These are phyloP conservation scores for Xerocomellus intermedius DNA, from an alignment of 768 basidiomycete species.

Conservation along the genomic window DNA sequence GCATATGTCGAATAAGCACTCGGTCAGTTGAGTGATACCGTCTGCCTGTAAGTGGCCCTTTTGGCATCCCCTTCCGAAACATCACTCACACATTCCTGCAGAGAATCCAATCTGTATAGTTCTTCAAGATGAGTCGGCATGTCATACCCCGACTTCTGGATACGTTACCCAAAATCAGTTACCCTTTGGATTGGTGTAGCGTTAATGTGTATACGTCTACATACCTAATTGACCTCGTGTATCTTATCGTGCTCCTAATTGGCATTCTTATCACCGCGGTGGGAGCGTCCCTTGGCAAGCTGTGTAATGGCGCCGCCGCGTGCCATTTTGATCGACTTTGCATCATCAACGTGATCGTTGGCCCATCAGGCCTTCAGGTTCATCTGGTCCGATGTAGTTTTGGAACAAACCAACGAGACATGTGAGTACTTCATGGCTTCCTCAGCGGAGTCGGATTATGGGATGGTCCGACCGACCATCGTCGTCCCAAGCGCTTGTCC, in stretches of 20 bases:
- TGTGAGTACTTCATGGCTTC: constrained; percentile 4
- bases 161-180: not conserved
- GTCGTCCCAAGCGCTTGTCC: not conserved
- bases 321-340: not conserved
- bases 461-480: not conserved
- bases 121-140: not conserved
- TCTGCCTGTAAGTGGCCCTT: not conserved
- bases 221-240: constrained; percentile 8
- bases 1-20: constrained; percentile 16
- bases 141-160: not conserved
- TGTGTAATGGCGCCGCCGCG: constrained; percentile 7
- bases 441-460: not conserved
- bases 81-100: not conserved
- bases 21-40: not conserved
- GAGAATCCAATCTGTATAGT: not conserved
- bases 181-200: not conserved
- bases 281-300: constrained; percentile 24
- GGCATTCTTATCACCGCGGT: constrained; percentile 1
- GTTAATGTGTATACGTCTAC: not conserved
- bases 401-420: not conserved
- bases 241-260: constrained; percentile 3
- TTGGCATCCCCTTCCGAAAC: not conserved
- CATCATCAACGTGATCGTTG: too few species aligned
- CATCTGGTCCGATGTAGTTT: too few species aligned
- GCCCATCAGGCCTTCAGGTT: too few species aligned